Conservation (phyloP, 2,329 filamentous ascomycete species). For the Alternaria alternata region DNA sequence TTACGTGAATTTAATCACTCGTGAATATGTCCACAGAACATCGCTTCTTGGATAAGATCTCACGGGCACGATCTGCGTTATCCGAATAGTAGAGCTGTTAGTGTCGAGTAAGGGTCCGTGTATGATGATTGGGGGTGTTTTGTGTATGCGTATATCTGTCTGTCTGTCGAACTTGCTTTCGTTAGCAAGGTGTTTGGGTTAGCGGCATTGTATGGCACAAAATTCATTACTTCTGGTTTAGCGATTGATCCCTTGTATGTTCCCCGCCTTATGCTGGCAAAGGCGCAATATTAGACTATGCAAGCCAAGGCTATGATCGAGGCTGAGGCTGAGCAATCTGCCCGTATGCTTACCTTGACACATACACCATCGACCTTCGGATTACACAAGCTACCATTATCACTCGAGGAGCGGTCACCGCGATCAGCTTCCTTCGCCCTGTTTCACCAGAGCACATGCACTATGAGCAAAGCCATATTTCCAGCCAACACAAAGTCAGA, state of each 20-base stretch:
- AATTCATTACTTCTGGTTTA: slow-evolving; percentile 5
- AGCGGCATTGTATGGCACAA: slow-evolving; percentile 20
- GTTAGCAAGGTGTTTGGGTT: slow-evolving; percentile 22
- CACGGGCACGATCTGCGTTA: background rate
- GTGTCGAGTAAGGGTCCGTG: slow-evolving; percentile 1
- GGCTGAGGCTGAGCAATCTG: background rate
- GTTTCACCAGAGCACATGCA: too few relatives aligned
- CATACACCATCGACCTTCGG: too few relatives aligned
- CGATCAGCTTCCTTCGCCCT: too few relatives aligned
- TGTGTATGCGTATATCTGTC: slow-evolving; percentile 20
- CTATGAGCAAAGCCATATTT: too few relatives aligned
- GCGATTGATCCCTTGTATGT: background rate
- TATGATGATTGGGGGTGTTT: slow-evolving; percentile 14
- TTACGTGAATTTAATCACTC: slow-evolving; percentile 10
- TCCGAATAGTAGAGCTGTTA: background rate
- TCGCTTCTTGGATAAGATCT: slow-evolving; percentile 9
- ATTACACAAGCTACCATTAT: too few relatives aligned
- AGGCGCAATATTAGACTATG: background rate
- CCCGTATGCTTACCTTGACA: background rate
- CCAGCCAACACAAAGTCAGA: too few relatives aligned
- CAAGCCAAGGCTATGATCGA: background rate
- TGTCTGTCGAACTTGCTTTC: slow-evolving; percentile 16
- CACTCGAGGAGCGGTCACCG: too few relatives aligned
- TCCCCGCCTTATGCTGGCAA: background rate
- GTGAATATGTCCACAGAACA: background rate